Base-by-base conservation (phyloP, 1,284 basidiomycete species). In the Heterobasidion irregulare region DNA sequence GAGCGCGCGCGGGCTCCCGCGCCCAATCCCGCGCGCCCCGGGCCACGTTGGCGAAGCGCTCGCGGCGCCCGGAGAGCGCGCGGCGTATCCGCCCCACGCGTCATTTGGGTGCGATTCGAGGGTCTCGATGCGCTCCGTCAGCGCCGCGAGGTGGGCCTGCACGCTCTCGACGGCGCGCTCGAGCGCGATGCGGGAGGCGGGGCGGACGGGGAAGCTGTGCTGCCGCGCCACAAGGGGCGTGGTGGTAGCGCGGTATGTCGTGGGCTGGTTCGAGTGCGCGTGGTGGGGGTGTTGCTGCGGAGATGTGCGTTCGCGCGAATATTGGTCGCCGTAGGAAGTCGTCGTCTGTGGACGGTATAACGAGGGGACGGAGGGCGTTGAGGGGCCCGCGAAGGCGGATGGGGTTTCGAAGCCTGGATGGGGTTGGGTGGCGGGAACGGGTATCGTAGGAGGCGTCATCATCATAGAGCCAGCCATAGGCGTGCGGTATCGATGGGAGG, bases 131-230 rank as follows among this genome's bases (percentile, higher is more conserved):
- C 95, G 84, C 69, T 98, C 95, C 38, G 86, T 89, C 43, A 98
- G 77, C 1, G 94, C 94, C 1, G 92, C 89, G 8, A 98, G 75
- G 56, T 94, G 92, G 0, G 88, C 86, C 67, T 98, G 95, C 55
- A 94, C 82, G 59, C 82, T 85, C 67, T 94, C 89, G 10, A 96
- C 73, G 0, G 87, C 88, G 53, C 79, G 78, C 65, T 92, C 89
- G 49, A 93, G 71, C 8, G 68, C 59, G 6, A 59, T 59, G 7
- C 63, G 59, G 2, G 65, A 55, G n/a, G 46, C 46, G 2, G 67
- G 66, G 26, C 65, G 65, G 26, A 47, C 19, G 46, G 60, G 59
- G 8, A 64, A 59, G 3, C 61, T 70, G 68, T 61, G 74, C 61
- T 61, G 57, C 60, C 71, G 61, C 70, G 74, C 58, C n/a, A 34